Base-by-base conservation (phyloP, 257 asterid species). In the Fraxinus excelsior region DNA sequence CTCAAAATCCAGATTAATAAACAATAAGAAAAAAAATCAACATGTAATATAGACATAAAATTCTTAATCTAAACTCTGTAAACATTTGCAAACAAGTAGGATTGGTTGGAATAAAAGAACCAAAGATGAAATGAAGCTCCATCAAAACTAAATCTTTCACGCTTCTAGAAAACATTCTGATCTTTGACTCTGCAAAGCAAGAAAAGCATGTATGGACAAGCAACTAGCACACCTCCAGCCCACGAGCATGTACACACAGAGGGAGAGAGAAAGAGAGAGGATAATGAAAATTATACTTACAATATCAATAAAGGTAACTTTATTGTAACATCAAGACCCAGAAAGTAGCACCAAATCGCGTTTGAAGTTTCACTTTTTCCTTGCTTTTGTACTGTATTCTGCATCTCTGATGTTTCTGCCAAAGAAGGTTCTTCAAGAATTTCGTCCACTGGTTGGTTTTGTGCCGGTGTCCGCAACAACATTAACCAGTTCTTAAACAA, bases 401-500 rank as follows among this genome's bases (percentile, higher is more conserved):
- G 76, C 62, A 65, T 74, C 76, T 84, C 91, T 35, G 91, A 64
- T 73, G 86, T 75, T 78, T 80, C 93, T 18, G 72, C 34, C 26
- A 86, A 78, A 56, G 88, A 80, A 74, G 86, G 87, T 77, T 86
- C 86, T 85, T 89, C 92, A 14, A 78, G 69, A 51, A 83, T 76
- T 82, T 74, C 83, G 77, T 89, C 86, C 67, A 69, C 80, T 3
- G 80, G 82, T 75, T 78, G 88, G 31, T 84, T 76, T 70, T 76
- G 70, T 67, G 91, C 76, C 32, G 92, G 89, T 32, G 86, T 79
- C 42, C 80, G 91, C 81, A 91, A 77, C 80, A 92, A 82, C 84
- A 73, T 76, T 85, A 94, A 84, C 97, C 97, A 94, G 80, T 86
- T 87, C 83, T 81, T 90, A 74, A 92, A 91, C 75, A 92, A 83